Base-by-base conservation (phyloP, 352 stramenopile species). In the Globisporangium orthogonon region DNA sequence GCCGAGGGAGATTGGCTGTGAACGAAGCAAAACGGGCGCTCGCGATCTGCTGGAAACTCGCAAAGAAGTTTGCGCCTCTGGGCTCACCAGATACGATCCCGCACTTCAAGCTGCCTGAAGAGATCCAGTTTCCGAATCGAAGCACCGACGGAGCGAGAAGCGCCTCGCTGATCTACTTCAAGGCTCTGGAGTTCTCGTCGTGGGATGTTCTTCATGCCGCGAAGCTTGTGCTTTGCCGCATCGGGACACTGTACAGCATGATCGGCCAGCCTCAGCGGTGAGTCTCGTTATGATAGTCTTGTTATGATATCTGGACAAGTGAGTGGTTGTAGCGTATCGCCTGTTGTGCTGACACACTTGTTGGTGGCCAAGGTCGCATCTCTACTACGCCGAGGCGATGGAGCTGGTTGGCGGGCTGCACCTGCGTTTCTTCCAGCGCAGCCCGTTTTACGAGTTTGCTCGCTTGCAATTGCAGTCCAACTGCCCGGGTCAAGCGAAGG, bases 381-480 rank as follows among this genome's bases (percentile, higher is more conserved):
- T 68, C 17, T 91, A 87, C 52, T 83, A 84, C 44, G 64, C 59
- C 0, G 78, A 89, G 33, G 81, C 81, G 4, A 88, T 91, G 78
- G 61, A 74, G 23, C 66, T 91, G n/a, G 81, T 89, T 13, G 73
- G 78, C 41, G 74, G 77, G 7, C 37, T 91, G 4, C 63, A 78
- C n/a, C 65, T 87, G 28, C 55, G 50, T 17, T 73, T 74, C 13
- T 87, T 86, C n/a, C 70, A 72, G 50, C 75, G 67, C 18, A 61
- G 66, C 30, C 81, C 81, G 18, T 86, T 87, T 61, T 81, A 77
- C 49, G 68, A 85, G 47, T 91, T 80, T 33, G 78, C 77, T 9
- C 69, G 86, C 56, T 50, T 91, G 48, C 73, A 91, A 29, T 56
- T 89, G 14, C 73, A 80, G 37, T 63, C 75, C 29, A 65, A 58